Conservation (phyloP, 352 stramenopile genomes). For the Globisporangium alternatum region DNA sequence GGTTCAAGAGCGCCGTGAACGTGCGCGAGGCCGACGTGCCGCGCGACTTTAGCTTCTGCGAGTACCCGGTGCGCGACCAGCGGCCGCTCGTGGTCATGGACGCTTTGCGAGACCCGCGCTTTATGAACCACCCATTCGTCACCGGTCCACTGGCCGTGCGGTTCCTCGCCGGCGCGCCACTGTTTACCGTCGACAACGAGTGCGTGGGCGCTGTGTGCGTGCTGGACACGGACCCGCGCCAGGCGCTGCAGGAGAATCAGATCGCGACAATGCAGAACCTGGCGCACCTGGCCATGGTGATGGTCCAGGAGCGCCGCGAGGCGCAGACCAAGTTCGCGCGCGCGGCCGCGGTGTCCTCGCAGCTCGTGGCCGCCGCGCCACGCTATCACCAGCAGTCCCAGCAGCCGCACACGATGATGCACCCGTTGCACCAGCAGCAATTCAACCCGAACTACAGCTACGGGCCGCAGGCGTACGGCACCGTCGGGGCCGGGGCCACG, state of each 20-base stretch:
- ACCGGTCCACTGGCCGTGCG: slow-evolving; percentile 88
- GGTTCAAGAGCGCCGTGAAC: slow-evolving; percentile 91
- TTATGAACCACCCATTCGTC: slow-evolving; percentile 88
- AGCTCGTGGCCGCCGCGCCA: slow-evolving; percentile 39
- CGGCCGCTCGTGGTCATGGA: slow-evolving; percentile 88
- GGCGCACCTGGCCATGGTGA: slow-evolving; percentile 81
- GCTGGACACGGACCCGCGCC: slow-evolving; percentile 68
- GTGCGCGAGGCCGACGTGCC: slow-evolving; percentile 74
- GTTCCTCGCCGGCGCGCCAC: slow-evolving; percentile 92
- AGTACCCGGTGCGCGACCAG: slow-evolving; percentile 73
- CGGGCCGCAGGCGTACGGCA: neutral
- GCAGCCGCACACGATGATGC: slow-evolving; percentile 7
- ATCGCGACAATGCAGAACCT: slow-evolving; percentile 85
- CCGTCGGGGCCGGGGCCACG: neutral
- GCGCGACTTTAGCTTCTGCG: slow-evolving; percentile 84
- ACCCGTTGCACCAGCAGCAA: slow-evolving; percentile 1
- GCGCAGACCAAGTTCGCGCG: slow-evolving; percentile 52
- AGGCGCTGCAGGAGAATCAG: slow-evolving; percentile 64
- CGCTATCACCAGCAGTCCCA: slow-evolving; percentile 17
- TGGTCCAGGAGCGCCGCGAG: slow-evolving; percentile 81
- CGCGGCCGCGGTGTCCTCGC: slow-evolving; percentile 33
- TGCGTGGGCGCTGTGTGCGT: slow-evolving; percentile 79
- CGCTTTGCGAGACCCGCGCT: slow-evolving; percentile 82
- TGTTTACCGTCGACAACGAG: slow-evolving; percentile 84
- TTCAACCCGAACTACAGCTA: slow-evolving; percentile 13